Percentiles rank a stretch among this genome's conserved stretches.
These are phyloP conservation scores for Colletotrichum melonis DNA, from an alignment of 2,329 filamentous ascomycete species.

Conservation along the genomic window DNA sequence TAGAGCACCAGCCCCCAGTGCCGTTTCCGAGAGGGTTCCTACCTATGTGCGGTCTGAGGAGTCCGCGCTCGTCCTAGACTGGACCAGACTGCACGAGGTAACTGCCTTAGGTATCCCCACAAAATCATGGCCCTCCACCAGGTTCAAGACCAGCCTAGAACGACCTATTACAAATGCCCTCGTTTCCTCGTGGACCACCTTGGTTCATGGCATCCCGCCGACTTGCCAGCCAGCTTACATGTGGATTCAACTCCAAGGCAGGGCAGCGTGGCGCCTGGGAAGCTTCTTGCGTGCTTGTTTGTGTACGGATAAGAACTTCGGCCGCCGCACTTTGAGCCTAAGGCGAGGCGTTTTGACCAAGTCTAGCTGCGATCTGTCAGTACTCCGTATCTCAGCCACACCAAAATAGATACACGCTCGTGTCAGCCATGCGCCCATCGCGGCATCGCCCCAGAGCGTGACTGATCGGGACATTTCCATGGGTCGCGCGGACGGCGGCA, in stretches of 20 bases:
- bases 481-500: background rate
- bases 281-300: background rate
- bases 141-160: background rate
- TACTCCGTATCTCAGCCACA: background rate
- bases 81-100: background rate
- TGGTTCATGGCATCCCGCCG: background rate
- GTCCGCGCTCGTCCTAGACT: background rate
- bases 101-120: background rate
- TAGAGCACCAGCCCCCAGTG: background rate
- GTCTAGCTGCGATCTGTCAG: background rate
- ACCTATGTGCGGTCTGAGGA: background rate
- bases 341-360: background rate
- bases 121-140: background rate
- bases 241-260: background rate
- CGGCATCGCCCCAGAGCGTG: background rate
- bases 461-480: background rate
- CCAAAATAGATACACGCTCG: background rate
- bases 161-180: background rate
- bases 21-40: slow-evolving; percentile 3
- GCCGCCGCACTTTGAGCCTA: background rate
- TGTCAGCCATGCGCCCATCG: background rate
- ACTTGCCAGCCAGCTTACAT: background rate
- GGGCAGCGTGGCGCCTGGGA: no score
- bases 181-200: background rate
- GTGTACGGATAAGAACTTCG: no score